phyloP scores from a whole-genome alignment of 2,329 filamentous ascomycete genomes.

The Fusarium sp. region DNA sequence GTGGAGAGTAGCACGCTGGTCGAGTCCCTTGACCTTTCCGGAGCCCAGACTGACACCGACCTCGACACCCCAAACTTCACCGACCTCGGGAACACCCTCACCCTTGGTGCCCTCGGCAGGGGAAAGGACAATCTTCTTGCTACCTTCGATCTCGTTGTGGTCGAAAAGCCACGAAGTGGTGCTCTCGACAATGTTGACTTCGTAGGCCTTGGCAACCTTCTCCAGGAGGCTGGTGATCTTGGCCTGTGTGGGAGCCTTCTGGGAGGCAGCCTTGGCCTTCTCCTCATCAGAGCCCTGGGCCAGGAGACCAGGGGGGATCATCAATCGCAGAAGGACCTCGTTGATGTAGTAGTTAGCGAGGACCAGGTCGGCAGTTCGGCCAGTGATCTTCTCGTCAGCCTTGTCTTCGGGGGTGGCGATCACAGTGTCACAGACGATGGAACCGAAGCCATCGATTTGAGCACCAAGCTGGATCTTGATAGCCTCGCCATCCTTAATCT shows the following conservation, averaged over 20 bases:
- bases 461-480: conserved; percentile 99
- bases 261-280: conserved; percentile 87
- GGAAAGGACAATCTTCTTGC: conserved; percentile 97
- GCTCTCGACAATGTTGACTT: conserved; percentile 94
- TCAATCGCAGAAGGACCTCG: conserved; percentile 89
- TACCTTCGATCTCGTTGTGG: conserved; percentile 94
- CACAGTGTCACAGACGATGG: conserved; percentile 95
- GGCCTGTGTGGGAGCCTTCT: conserved; percentile 85
- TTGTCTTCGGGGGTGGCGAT: conserved; percentile 74
- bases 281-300: conserved; percentile 89
- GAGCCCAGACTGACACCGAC: conserved; percentile 89
- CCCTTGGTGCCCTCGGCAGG: conserved; percentile 89
- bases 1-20: conserved; percentile 90
- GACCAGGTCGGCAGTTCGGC: conserved; percentile 85
- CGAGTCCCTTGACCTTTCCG: conserved; percentile 93
- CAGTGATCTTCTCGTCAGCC: conserved; percentile 73
- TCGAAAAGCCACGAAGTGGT: conserved; percentile 98
- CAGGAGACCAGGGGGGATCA: conserved; percentile 90
- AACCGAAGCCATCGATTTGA: conserved; percentile 96
- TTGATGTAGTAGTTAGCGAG: conserved; percentile 95
- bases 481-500: conserved; percentile 85
- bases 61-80: conserved; percentile 98
- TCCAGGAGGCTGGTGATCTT: conserved; percentile 90
- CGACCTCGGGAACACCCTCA: conserved; percentile 86
- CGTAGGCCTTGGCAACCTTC: conserved; percentile 91